phyloP scores from a whole-genome alignment of 345 rosid species.

The Eucalyptus guilfoylei region DNA sequence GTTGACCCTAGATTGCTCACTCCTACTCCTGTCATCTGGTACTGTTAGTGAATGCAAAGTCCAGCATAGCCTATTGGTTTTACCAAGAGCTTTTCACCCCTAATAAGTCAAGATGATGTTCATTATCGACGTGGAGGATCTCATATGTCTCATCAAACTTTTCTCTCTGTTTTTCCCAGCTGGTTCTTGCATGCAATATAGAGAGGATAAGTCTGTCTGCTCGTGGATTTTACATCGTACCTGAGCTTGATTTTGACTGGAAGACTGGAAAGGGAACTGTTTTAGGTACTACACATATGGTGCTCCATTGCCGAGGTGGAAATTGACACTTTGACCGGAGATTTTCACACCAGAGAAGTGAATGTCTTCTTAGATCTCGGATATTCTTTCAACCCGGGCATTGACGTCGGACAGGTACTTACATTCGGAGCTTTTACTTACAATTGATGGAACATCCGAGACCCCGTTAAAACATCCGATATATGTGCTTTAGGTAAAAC shows the following conservation, averaged over 20 bases:
- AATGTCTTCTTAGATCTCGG: conserved; percentile 78
- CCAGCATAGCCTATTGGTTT: not conserved
- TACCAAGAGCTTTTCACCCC: not conserved
- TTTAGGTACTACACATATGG: conserved; percentile 75
- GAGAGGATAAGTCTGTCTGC: conserved; percentile 80
- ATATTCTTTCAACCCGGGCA: conserved; percentile 82
- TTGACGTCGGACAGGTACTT: conserved; percentile 83
- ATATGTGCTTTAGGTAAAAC: not conserved
- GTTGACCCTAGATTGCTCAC: too few relatives aligned
- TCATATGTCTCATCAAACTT: not conserved
- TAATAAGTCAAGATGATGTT: not conserved
- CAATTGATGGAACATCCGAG: not conserved
- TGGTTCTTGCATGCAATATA: conserved; percentile 50
- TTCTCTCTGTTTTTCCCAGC: conserved; percentile 12
- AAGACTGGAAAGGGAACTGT: conserved; percentile 49
- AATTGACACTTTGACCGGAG: conserved; percentile 83
- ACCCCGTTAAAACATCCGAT: not conserved
- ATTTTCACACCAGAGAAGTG: conserved; percentile 69
- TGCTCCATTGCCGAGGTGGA: conserved; percentile 92
- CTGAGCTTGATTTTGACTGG: conserved; percentile 80
- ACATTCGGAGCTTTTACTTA: not conserved
- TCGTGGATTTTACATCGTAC: conserved; percentile 75
- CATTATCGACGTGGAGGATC: not conserved
- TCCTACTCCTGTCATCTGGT: too few relatives aligned
- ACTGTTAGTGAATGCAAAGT: not conserved